A percentile compares a stretch with the other conserved stretches of the same genome.
Conservation (phyloP, 208 protist genomes). For the Acanthamoeba sp. region DNA sequence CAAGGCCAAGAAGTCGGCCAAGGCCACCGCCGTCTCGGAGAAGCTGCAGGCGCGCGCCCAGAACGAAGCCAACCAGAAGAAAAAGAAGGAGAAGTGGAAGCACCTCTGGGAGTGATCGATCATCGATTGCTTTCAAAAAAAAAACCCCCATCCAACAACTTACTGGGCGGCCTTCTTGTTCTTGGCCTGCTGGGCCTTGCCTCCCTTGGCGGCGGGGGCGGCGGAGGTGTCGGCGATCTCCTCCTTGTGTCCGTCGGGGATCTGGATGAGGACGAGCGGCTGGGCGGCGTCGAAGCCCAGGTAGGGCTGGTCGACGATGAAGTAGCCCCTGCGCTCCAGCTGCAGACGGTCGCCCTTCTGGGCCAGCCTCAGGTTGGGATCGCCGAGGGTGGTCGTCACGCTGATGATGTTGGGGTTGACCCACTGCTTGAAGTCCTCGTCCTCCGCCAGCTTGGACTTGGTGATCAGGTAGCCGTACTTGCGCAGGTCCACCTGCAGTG, state of each 20-base stretch:
- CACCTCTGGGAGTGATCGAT: constrained; percentile 29
- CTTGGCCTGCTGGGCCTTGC: constrained; percentile 27
- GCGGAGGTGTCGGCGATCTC: neutral
- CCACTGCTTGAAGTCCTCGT: constrained; percentile 95
- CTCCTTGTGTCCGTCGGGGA: constrained; percentile 86
- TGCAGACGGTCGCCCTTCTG: constrained; percentile 95
- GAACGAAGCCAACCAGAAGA: constrained; percentile 40
- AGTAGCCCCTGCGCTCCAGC: constrained; percentile 98
- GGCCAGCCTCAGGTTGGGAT: constrained; percentile 92
- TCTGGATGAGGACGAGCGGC: constrained; percentile 83
- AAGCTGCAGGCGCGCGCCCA: neutral
- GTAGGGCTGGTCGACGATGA: constrained; percentile 95
- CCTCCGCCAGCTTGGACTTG: constrained; percentile 96
- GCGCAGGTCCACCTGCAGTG: constrained; percentile 90
- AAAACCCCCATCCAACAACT: too few species aligned
- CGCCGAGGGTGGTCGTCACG: constrained; percentile 90
- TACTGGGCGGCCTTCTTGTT: neutral
- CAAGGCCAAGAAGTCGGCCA: constrained; percentile 43
- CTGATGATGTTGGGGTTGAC: constrained; percentile 90
- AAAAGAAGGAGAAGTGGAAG: constrained; percentile 65
- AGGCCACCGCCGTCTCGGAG: neutral
- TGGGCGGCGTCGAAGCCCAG: constrained; percentile 83
- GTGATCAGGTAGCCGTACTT: constrained; percentile 98
- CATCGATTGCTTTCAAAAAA: neutral
- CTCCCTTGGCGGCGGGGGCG: neutral